These are phyloP conservation scores for Boletus pseudopeckii DNA, from an alignment of 768 basidiomycete species.

Conservation along the genomic window DNA sequence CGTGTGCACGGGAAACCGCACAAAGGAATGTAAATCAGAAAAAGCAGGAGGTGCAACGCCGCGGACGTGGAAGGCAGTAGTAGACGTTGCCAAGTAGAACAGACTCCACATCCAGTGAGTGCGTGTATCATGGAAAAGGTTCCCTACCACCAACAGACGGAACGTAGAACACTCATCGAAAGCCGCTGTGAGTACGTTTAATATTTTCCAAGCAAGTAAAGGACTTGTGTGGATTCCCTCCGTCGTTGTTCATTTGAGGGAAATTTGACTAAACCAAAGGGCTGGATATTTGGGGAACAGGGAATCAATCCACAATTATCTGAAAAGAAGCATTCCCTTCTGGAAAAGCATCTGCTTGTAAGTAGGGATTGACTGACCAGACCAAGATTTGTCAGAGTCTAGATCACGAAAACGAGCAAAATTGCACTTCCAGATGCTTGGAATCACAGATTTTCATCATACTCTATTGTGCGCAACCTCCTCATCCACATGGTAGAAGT, in stretches of 20 bases:
- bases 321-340: background rate
- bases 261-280: background rate
- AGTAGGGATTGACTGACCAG: background rate
- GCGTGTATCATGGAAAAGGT: no score
- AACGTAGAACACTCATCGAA: background rate
- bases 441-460: background rate
- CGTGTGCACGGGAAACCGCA: background rate
- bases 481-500: background rate
- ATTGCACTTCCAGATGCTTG: background rate
- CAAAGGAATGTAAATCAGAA: background rate
- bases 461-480: background rate
- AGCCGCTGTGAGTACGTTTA: background rate
- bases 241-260: background rate
- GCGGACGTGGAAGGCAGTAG: background rate
- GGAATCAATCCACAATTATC: background rate
- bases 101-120: no score
- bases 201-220: background rate
- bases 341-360: background rate
- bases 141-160: background rate
- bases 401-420: background rate
- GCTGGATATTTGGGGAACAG: background rate
- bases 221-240: background rate
- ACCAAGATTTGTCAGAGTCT: background rate
- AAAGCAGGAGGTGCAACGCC: background rate
- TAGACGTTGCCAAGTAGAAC: background rate